These are phyloP conservation scores for Solanum lycopersicoides DNA, from an alignment of 257 asterid genomes.

Conservation along the genomic window DNA sequence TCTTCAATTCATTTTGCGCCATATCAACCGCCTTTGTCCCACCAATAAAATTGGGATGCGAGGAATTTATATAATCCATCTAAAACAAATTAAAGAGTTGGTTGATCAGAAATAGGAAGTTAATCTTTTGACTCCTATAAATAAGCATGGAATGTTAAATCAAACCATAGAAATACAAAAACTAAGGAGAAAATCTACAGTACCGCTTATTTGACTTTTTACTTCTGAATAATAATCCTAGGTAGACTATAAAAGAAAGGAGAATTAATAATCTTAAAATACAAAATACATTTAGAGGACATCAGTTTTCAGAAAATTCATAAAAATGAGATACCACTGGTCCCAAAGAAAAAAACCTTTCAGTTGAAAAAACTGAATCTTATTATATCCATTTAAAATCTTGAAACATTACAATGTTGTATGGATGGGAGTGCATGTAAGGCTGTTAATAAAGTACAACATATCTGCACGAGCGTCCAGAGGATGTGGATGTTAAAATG, in stretches of 20 bases:
- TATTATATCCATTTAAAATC: not conserved
- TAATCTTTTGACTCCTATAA: not conserved
- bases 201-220: not conserved
- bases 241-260: not conserved
- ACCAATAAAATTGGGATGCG: constrained; percentile 83
- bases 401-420: not conserved
- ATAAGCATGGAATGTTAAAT: not conserved
- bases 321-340: not conserved
- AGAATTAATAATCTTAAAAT: not conserved
- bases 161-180: not conserved
- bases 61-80: constrained; percentile 91
- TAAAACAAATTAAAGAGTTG: constrained; percentile 4
- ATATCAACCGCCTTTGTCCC: constrained; percentile 83
- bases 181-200: not conserved
- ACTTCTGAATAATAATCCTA: not conserved
- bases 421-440: not conserved
- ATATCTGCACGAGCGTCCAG: not conserved
- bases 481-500: not conserved
- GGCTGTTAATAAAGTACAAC: not conserved
- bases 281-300: not conserved
- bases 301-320: not conserved
- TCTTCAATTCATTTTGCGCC: constrained; percentile 16
- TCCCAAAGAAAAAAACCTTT: not conserved
- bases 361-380: not conserved
- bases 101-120: not conserved